phyloP scores from a whole-genome alignment of 495 filamentous ascomycete species.

The Podospora pseudoanserina region DNA sequence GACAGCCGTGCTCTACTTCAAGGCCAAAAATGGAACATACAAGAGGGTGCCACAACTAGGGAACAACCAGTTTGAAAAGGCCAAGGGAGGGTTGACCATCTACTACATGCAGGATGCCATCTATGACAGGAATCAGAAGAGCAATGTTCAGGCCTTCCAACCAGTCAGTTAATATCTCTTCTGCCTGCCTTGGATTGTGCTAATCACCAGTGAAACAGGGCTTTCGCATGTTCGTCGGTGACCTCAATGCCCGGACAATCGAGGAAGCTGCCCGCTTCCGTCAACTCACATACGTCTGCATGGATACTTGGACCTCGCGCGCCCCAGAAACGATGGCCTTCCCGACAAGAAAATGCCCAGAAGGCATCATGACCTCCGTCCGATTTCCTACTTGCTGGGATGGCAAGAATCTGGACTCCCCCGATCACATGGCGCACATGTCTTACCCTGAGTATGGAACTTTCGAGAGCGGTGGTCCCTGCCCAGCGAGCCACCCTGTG shows the following conservation, averaged over 20 bases:
- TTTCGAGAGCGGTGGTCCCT: constrained; percentile 37
- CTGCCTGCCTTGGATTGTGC: not conserved
- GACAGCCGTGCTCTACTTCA: constrained; percentile 48
- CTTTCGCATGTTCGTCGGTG: constrained; percentile 52
- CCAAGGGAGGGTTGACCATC: constrained; percentile 42
- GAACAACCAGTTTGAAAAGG: constrained; percentile 35
- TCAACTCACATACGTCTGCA: constrained; percentile 42
- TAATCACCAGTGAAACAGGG: constrained; percentile 24
- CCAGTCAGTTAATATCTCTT: constrained; percentile 17
- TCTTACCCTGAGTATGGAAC: constrained; percentile 37
- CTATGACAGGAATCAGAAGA: constrained; percentile 30
- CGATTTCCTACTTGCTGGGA: constrained; percentile 55
- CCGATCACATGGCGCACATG: constrained; percentile 54
- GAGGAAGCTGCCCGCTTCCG: constrained; percentile 31
- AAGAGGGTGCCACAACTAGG: constrained; percentile 41
- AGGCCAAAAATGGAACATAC: constrained; percentile 45
- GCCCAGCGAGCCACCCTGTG: constrained; percentile 47
- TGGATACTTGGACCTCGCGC: constrained; percentile 32
- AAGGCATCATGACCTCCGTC: constrained; percentile 47
- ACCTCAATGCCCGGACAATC: constrained; percentile 36
- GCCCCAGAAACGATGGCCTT: constrained; percentile 41
- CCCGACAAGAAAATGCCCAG: constrained; percentile 42
- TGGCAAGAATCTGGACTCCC: constrained; percentile 53
- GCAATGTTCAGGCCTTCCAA: constrained; percentile 38
- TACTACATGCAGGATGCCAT: constrained; percentile 46